A percentile compares a stretch with the other conserved stretches of the same genome.
Conservation (phyloP, 1,284 basidiomycete genomes). For the Rhodotorula sp. region DNA sequence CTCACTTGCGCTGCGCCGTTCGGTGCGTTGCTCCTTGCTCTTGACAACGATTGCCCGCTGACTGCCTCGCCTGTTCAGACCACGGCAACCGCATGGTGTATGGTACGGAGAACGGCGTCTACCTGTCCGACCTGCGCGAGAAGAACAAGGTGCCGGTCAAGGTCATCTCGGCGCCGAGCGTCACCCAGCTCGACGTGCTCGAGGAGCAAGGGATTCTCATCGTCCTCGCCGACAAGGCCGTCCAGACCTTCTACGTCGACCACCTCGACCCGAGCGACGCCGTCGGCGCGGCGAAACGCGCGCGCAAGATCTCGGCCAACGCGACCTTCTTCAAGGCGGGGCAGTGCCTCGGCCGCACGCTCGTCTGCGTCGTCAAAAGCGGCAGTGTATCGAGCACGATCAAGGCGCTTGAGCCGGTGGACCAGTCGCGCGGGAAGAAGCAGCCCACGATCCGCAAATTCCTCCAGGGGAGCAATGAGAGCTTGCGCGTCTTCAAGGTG, state of each 20-base stretch:
- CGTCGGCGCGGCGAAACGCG: slow-evolving; percentile 83
- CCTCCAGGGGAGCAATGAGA: slow-evolving; percentile 91
- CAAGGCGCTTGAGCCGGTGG: slow-evolving; percentile 95
- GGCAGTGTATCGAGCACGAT: slow-evolving; percentile 85
- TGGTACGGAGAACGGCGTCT: slow-evolving; percentile 95
- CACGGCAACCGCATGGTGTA: slow-evolving; percentile 87
- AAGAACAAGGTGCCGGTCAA: slow-evolving; percentile 74
- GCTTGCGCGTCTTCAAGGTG: slow-evolving; percentile 88
- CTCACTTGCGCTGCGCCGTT: slow-evolving; percentile 95
- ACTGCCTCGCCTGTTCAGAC: slow-evolving; percentile 55
- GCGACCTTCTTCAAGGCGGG: slow-evolving; percentile 98
- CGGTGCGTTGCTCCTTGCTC: slow-evolving; percentile 60
- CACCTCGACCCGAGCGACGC: slow-evolving; percentile 89
- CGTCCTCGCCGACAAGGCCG: slow-evolving; percentile 72
- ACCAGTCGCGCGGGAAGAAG: slow-evolving; percentile 72
- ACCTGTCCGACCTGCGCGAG: slow-evolving; percentile 79
- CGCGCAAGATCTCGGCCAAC: slow-evolving; percentile 92
- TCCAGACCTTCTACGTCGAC: slow-evolving; percentile 94
- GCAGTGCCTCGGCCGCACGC: slow-evolving; percentile 84
- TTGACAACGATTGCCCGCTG: background rate
- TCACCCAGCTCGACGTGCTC: slow-evolving; percentile 92
- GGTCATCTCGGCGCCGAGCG: slow-evolving; percentile 84
- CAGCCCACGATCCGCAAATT: slow-evolving; percentile 83
- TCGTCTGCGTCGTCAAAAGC: slow-evolving; percentile 97
- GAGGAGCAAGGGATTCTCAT: slow-evolving; percentile 96